These are phyloP conservation scores for Chaetomiaceae sp. DNA, from an alignment of 2,329 filamentous ascomycete species.

Conservation along the genomic window DNA sequence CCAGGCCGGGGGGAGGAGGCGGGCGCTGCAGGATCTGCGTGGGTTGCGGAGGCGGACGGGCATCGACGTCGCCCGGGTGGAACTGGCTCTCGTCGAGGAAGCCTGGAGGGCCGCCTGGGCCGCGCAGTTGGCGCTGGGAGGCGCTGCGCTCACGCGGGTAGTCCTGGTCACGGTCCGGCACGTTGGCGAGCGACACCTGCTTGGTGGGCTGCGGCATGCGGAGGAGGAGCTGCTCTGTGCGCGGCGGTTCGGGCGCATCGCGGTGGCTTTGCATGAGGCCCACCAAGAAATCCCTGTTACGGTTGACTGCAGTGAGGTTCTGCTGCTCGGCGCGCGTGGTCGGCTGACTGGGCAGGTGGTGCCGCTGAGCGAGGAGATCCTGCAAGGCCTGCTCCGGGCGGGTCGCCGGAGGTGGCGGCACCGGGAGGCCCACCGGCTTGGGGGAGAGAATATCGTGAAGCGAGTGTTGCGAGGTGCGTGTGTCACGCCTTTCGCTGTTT, in stretches of 20 bases:
- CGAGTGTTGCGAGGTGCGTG: constrained; percentile 38
- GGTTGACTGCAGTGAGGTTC: constrained; percentile 42
- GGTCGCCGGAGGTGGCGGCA: constrained; percentile 41
- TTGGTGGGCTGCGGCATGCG: constrained; percentile 50
- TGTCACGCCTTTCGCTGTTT: constrained; percentile 41
- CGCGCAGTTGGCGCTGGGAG: constrained; percentile 40
- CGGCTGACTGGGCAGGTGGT: constrained; percentile 50
- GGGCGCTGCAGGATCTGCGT: constrained; percentile 63
- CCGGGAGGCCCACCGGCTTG: constrained; percentile 40
- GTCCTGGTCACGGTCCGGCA: constrained; percentile 47
- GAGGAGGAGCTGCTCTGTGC: constrained; percentile 50
- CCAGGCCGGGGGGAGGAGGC: constrained; percentile 56
- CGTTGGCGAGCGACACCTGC: constrained; percentile 43
- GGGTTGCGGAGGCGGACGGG: constrained; percentile 36
- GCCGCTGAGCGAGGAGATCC: constrained; percentile 56
- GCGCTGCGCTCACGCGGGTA: constrained; percentile 39
- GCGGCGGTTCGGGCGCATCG: constrained; percentile 45
- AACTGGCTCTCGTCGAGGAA: constrained; percentile 51
- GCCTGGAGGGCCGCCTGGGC: constrained; percentile 45
- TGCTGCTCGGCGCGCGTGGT: constrained; percentile 44
- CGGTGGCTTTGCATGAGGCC: constrained; percentile 67
- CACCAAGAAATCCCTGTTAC: constrained; percentile 79
- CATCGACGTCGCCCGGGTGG: constrained; percentile 45
- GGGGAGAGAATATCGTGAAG: constrained; percentile 52
- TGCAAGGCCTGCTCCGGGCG: constrained; percentile 58